Evolutionary conservation across 176 grass and related monocot species (phyloP), one percentile per base, ranked within the genome.

Genomic region (Phoenix roebelenii): DNA sequence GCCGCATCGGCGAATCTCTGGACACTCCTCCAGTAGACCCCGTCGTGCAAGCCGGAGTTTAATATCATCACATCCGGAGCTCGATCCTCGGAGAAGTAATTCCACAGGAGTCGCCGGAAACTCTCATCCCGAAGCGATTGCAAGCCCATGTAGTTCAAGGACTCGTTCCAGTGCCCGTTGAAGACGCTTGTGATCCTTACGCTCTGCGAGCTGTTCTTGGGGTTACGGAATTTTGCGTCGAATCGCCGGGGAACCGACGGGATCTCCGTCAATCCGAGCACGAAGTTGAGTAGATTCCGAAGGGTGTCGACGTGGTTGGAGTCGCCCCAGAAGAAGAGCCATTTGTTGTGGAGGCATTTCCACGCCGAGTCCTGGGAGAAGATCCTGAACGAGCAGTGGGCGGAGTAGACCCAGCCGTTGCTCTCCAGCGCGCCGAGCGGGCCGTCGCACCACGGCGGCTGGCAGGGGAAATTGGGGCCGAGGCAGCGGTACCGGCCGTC

Each of bases 281-380:
- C 72, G 30, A 98, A 80, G 16, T 72, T 76, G 15, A 98, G 73
- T 59, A 98, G 67, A 65, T 98, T 98, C 2, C 87, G 69, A 60
- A 98, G 85, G 56, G 93, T 98, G 73, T 98, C 93, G 16, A 98
- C 87, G 16, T 98, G 93, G 81, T 98, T 98, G 59, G 93, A 98
- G 52, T 98, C 93, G 25, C 93, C 93, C 93, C 93, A 98, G 76
- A 98, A 98, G 81, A 98, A 92, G 61, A 98, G 72, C 93, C 93
- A 98, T 66, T 83, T 92, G 59, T 78, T 78, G 53, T 79, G 65
- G 1, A 98, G 87, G 76, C 87, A 98, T 68, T 55, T 74, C 93
- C 93, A 98, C 7, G 93, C 81, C 15, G 18, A 22, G 1, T 89
- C 87, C 67, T 80, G 58, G 10, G 56, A 58, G 50, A 92, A 98